Base-by-base conservation (phyloP, 1,139 yeast species). In the Zygoascus hellenicus region DNA sequence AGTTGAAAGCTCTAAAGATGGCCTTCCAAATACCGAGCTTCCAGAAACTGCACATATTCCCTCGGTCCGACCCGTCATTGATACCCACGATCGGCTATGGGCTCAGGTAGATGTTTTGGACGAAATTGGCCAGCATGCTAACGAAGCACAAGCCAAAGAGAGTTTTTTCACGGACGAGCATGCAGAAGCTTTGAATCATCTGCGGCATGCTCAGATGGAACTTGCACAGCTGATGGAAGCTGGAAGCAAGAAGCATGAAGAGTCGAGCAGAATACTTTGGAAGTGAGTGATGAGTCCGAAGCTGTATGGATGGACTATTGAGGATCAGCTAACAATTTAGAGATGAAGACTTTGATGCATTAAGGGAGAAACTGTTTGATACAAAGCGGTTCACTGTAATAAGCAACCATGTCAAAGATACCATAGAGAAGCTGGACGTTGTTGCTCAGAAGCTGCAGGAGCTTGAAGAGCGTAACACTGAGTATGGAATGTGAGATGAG, bases 91-190 rank as follows among this genome's bases (percentile, higher is more conserved):
- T 63, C 75, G 78, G 57, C 68, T 87, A 45, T 89, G 96, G 95
- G 82, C 94, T 2, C 95, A 88, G 58, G 82, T 89, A 42, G 96
- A 86, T 59, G 86, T 86, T 1, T 70, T 90, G 51, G 92, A 87
- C 56, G 96, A 87, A 56, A 95, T 89, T 3, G 77, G 77, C 48
- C 71, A 71, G 48, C 75, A 84, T 75, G 81, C 89, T 0, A 68
- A 67, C 14, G 78, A 81, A 46, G 79, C 80, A 1, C 68, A 71
- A 41, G 58, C 67, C 29, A 73, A 71, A 50, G 78, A 77, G 38
- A 77, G 81, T 15, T 83, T 80, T 62, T 84, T 87, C 60, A 83
- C 83, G 43, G 71, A 72, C 3, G 70, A 74, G 35, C 86, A 84
- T 58, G 76, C 78, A 35, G 67, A 69, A 7, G 81, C 82, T 36